phyloP scores from a whole-genome alignment of 2,329 filamentous ascomycete species.

The Xylariaceae sp. region DNA sequence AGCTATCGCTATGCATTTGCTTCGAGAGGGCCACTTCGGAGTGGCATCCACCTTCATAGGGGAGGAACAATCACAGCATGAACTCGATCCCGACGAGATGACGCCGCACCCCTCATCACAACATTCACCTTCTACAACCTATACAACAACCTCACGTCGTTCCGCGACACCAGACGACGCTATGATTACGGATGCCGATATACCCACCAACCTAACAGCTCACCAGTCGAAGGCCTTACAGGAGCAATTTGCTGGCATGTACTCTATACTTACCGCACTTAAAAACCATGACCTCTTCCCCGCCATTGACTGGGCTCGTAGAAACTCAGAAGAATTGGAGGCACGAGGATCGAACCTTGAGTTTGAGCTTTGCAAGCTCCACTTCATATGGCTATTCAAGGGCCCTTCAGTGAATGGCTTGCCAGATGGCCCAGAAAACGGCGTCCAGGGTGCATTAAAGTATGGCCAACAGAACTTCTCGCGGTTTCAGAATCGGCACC shows the following conservation, averaged over 20 bases:
- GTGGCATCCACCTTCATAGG: conserved; percentile 81
- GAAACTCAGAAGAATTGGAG: conserved; percentile 68
- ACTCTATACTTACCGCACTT: conserved; percentile 76
- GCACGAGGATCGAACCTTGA: conserved; percentile 85
- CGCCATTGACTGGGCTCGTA: conserved; percentile 81
- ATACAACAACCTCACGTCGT: conserved; percentile 14
- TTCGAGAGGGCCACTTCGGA: conserved; percentile 88
- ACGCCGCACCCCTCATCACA: too few species aligned
- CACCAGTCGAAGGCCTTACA: conserved; percentile 67
- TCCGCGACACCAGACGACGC: conserved; percentile 18
- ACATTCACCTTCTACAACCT: conserved; percentile 7
- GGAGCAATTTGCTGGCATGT: conserved; percentile 82
- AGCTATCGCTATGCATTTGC: conserved; percentile 92
- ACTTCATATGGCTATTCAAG: conserved; percentile 85
- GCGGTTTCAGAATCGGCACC: conserved; percentile 69
- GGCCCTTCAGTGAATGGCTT: conserved; percentile 52
- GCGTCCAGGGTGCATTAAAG: conserved; percentile 60
- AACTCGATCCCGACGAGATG: conserved; percentile 3
- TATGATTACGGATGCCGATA: conserved; percentile 25
- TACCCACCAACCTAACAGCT: conserved; percentile 47
- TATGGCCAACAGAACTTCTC: conserved; percentile 75
- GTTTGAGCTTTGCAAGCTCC: conserved; percentile 86
- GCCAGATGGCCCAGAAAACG: conserved; percentile 46
- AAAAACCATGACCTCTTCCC: conserved; percentile 70
- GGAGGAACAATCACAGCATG: conserved; percentile 50